Evolutionary conservation across 116 monocot species (phyloP), one percentile per base, ranked within the genome.

Genomic region (Zostera marina): DNA sequence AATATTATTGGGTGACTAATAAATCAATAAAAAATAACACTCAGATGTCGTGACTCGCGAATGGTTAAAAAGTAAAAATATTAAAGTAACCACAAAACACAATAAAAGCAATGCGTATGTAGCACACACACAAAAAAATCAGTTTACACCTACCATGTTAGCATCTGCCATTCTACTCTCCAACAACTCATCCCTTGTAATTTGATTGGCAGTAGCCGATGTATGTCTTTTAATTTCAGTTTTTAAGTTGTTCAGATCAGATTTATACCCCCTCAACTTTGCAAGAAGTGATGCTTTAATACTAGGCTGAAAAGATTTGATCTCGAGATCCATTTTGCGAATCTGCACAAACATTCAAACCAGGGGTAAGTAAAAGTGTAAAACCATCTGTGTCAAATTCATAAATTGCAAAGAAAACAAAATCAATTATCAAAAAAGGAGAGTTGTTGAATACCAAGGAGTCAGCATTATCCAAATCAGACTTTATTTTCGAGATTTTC

Each of bases 321-420:
- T 84, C 68, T 91, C 90, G 32, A 84, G 72, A 67, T 91, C 90
- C 90, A 91, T 84, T 63, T 84, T 91, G 9, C 84, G 66, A 59
- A 84, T 81, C 90, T 91, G 69, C 8, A 59, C 55, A 51, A 42
- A 16, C 2, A 49, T 38, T 13, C 19, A 55, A 46, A 19, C 4
- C 17, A 41, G 46, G 9, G 4, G 24, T n/a, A 20, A 62, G 39
- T 7, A 23, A 45, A 14, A n/a, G 13, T 55, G 39, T 7, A 23
- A 16, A 19, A 45, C 6, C 49, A 51, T 51, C 8, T 20, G 0
- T 16, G 1, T 21, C 10, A 45, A 47, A 47, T 7, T 16, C 3
- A 47, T 12, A 16, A 47, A 47, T 16, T 5, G 16, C 5, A 47
- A 47, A 47, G 16, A 16, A 21, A 3, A 15, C 20, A 19, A 51